Evolutionary conservation across 1,139 yeast species (phyloP), one percentile per base, ranked within the genome.

Genomic region (Saccharomyces hybrid): DNA sequence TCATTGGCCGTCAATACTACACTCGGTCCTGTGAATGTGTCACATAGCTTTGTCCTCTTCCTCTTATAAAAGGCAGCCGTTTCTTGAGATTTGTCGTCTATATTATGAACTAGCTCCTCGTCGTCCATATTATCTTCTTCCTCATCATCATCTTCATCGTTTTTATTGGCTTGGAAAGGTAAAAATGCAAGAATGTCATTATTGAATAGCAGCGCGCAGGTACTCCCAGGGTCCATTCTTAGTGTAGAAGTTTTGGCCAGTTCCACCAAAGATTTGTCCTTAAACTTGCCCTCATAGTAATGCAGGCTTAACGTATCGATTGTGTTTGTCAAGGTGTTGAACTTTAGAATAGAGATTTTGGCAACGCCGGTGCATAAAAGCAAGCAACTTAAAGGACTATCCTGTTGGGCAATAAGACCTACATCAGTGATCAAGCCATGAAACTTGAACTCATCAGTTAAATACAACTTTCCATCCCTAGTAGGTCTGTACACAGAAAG

Each of bases 271-370:
- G 82, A 81, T 55, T 75, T 68, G 54, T 75, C 78, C 62, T 73
- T 79, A 54, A 87, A 77, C 48, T 83, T 80, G 54, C 82, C 80
- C 65, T 91, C 98, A 69, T 91, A 93, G 68, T 81, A 89, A 70
- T 93, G 99, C 54, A 93, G 75, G 52, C 97, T 88, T 3, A 83
- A 78, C 0, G 97, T 89, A 19, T 79, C 75, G 13, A 93, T 76
- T 0, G 78, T 64, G 57, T 81, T 76, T 14, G 66, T 68, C 7
- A 67, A 71, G 9, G 73, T 72, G 65, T 89, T 86, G 90, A 96
- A 93, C 57, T 78, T 77, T 28, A 93, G 73, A 46, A 91, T 72
- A 1, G 95, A 86, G 53, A 89, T 68, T 68, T 91, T 91, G 26
- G 97, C 97, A 55, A 74, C 75, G 58, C 83, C 81, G 42, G 95